Evolutionary conservation across 371 early-diverging fungal genomes (phyloP), one percentile per base, ranked within the genome.

Genomic region (Apophysomyces trapeziformis): DNA sequence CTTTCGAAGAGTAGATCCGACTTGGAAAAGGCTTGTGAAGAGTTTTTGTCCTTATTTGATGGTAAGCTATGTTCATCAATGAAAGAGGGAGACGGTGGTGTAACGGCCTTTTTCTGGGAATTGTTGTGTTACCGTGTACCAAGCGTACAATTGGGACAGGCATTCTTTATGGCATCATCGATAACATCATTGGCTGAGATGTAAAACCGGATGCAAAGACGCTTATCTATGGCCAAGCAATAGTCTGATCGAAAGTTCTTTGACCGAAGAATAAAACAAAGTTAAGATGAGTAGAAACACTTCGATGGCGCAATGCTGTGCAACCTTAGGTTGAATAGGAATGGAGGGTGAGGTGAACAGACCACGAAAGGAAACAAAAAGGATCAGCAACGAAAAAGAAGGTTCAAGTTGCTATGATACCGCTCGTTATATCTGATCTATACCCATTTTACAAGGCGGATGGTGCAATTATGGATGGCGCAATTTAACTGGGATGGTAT

Each of bases 261-360:
- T 50, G 8, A 7, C 50, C 50, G 50, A 50, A 50, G 21, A 16
- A 50, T 26, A 26, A 50, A 50, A 21, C 21, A 50, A 26, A 26
- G n/a, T 50, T 16, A 21, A 50, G 50, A 50, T 50, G 21, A 32
- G 7, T 7, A 41, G 41, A 50, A 50, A 18, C 32, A 26, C 18
- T 18, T 26, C 21, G 21, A 50, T 50, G 50, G 50, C 50, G 50
- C 50, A 50, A 50, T 50, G 21, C 50, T 50, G 50, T 50, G 21
- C 50, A 21, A 50, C 50, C 5, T 46, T 13, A 1, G 13, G 16
- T 16, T 16, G 0, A 50, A 50, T 18, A 18, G 26, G 26, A 26
- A 26, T 26, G 1, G 26, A 26, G 2, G 26, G 26, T 26, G 26
- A 26, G 26, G 26, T 26, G 26, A 26, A 26, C 26, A 26, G 26